phyloP scores from a whole-genome alignment of 331 rosid species.

The Prunus yedoensis region DNA sequence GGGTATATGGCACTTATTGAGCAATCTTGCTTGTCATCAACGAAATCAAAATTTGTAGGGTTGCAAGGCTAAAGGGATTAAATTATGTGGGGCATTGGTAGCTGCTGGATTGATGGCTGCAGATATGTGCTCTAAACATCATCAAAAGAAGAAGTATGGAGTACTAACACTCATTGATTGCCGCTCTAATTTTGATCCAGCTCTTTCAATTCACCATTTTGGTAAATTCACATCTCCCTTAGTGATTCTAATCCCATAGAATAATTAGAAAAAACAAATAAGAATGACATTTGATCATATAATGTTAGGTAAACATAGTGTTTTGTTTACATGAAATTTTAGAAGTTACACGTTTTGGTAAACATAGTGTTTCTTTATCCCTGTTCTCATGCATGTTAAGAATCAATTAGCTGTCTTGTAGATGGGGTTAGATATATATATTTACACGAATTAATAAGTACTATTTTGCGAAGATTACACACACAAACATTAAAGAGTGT shows the following conservation, averaged over 20 bases:
- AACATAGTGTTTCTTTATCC: too few species aligned
- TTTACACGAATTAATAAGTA: too few species aligned
- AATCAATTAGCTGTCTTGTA: too few species aligned
- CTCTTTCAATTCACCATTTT: conserved; percentile 36
- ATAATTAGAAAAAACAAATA: too few species aligned
- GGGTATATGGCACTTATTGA: neutral
- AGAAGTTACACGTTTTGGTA: too few species aligned
- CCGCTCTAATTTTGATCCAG: conserved; percentile 39
- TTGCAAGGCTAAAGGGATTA: conserved; percentile 48
- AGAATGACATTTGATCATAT: too few species aligned
- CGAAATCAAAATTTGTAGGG: conserved; percentile 33
- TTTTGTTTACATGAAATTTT: too few species aligned
- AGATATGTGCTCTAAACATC: conserved; percentile 23
- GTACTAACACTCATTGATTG: conserved; percentile 50
- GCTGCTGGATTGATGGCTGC: conserved; percentile 60
- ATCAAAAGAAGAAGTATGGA: conserved; percentile 46
- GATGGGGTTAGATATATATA: too few species aligned
- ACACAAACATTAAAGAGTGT: too few species aligned
- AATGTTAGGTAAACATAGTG: too few species aligned
- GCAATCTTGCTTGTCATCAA: neutral
- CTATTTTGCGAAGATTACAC: too few species aligned
- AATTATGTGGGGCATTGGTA: conserved; percentile 47
- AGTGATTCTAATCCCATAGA: neutral
- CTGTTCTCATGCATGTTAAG: too few species aligned
- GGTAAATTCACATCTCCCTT: conserved; percentile 22